These are phyloP conservation scores for Insectozyma bohioensis DNA, from an alignment of 1,139 yeast species.

Conservation along the genomic window DNA sequence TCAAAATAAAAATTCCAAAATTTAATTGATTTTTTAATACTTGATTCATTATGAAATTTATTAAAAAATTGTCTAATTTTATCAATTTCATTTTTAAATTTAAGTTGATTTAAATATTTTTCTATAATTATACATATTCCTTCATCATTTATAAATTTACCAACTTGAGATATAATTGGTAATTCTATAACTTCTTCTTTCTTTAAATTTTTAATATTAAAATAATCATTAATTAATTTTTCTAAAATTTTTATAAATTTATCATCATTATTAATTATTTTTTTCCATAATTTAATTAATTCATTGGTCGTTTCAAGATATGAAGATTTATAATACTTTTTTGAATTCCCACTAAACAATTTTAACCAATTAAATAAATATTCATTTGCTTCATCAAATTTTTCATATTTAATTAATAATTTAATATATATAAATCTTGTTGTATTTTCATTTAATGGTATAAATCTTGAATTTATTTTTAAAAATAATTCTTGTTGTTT, in stretches of 20 bases:
- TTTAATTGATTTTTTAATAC: constrained; percentile 37
- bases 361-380: constrained; percentile 29
- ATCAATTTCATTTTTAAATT: constrained; percentile 8
- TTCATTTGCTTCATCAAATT: constrained; percentile 25
- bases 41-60: constrained; percentile 34
- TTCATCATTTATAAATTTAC: constrained; percentile 29
- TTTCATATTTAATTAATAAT: constrained; percentile 24
- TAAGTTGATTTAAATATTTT: constrained; percentile 18
- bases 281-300: constrained; percentile 22
- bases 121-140: constrained; percentile 28
- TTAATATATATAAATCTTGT: constrained; percentile 44
- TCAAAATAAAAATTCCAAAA: constrained; percentile 62
- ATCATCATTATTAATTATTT: constrained; percentile 6
- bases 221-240: constrained; percentile 20
- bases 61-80: constrained; percentile 30
- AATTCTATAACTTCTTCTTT: constrained; percentile 8
- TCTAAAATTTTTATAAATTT: constrained; percentile 16
- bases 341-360: constrained; percentile 21
- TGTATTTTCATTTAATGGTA: constrained; percentile 40
- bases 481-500: constrained; percentile 33
- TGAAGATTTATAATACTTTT: constrained; percentile 11
- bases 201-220: constrained; percentile 17
- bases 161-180: constrained; percentile 11
- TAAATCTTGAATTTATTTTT: constrained; percentile 43
- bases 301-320: constrained; percentile 19